Conservation (phyloP, 768 basidiomycete genomes). For the Auricularia auricula-judae region DNA sequence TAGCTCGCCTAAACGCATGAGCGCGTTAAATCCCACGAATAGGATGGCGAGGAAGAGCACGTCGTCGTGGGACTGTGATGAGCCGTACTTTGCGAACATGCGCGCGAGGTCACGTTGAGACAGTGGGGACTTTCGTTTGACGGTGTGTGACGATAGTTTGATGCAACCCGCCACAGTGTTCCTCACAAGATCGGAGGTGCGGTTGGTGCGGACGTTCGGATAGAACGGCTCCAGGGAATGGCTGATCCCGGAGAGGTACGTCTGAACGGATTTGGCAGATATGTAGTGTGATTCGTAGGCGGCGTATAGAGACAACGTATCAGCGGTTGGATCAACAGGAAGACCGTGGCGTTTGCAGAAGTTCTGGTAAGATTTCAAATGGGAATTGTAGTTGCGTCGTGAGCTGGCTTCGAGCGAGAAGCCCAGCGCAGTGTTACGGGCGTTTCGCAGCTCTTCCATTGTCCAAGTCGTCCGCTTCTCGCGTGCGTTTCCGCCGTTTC, state of each 20-base stretch:
- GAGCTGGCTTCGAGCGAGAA: neutral
- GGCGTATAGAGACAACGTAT: constrained; percentile 26
- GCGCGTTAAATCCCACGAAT: neutral
- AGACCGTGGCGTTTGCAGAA: constrained; percentile 23
- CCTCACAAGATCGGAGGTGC: constrained; percentile 15
- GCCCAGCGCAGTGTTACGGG: neutral
- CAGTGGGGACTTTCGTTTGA: neutral
- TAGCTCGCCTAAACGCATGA: neutral
- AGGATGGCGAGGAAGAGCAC: neutral
- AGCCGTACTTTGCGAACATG: neutral
- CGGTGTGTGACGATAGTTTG: neutral
- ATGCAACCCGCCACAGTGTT: constrained; percentile 23
- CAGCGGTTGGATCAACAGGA: constrained; percentile 24
- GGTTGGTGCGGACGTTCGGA: constrained; percentile 16
- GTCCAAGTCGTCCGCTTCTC: neutral
- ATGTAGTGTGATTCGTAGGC: constrained; percentile 28
- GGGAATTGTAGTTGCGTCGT: constrained; percentile 10
- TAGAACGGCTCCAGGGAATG: constrained; percentile 21
- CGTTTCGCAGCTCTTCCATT: neutral
- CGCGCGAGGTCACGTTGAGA: constrained; percentile 4
- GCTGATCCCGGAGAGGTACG: constrained; percentile 29
- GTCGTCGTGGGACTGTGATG: neutral
- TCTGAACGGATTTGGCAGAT: constrained; percentile 22
- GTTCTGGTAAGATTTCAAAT: constrained; percentile 26
- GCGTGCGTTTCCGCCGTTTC: too few relatives aligned